A percentile compares a stretch with the other conserved stretches of the same genome.
Evolutionary conservation across 371 early-diverging fungal species (phyloP).

Genomic region (Mucor lusitanicus): DNA sequence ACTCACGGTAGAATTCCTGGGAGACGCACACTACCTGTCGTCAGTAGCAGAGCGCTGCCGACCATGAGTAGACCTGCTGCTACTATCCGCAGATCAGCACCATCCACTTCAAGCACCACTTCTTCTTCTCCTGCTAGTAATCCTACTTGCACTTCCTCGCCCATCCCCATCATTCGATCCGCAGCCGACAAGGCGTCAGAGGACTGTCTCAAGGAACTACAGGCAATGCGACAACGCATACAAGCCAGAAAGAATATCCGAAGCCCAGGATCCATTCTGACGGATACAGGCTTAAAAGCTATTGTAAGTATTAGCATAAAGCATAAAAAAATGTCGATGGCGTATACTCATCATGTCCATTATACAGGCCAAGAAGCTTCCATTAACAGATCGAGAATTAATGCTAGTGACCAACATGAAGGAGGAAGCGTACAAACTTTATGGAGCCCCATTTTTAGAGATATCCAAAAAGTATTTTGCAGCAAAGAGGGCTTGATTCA

Average conservation of each 20-base stretch:
- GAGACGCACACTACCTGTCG: neutral
- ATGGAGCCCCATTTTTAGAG: slow-evolving; percentile 12
- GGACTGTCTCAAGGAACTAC: slow-evolving; percentile 6
- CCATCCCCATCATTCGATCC: neutral
- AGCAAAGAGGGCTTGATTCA: neutral
- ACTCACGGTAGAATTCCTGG: neutral
- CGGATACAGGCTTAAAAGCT: slow-evolving; percentile 18
- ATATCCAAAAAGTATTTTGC: slow-evolving; percentile 17
- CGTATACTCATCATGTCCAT: neutral
- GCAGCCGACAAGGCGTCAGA: neutral
- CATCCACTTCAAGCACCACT: neutral
- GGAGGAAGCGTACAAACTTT: slow-evolving; percentile 11
- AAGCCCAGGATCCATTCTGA: slow-evolving; percentile 4
- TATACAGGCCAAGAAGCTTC: slow-evolving; percentile 19
- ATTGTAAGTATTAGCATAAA: slow-evolving; percentile 14
- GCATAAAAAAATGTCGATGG: neutral
- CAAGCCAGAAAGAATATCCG: slow-evolving; percentile 7
- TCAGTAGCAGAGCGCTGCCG: neutral
- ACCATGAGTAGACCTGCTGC: neutral
- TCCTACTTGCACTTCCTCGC: neutral
- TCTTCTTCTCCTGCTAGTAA: neutral
- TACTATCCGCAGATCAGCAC: neutral
- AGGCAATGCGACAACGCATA: neutral
- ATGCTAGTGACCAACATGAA: slow-evolving; percentile 13
- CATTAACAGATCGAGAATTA: slow-evolving; percentile 18